phyloP scores from a whole-genome alignment of 495 filamentous ascomycete species.

The Pyronema omphalodes region DNA sequence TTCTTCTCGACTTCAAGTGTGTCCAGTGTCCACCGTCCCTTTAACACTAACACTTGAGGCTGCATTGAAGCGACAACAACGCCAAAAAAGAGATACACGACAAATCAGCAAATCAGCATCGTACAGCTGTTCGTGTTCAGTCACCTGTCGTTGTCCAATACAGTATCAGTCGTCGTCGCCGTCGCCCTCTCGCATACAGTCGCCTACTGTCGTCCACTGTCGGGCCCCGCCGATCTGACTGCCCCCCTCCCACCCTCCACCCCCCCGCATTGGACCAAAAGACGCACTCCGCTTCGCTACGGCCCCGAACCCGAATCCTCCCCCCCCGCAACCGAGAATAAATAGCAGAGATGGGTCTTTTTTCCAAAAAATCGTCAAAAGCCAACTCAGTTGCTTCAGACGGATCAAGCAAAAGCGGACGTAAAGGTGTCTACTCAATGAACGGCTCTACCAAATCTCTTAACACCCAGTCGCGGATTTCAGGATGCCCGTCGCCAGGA shows the following conservation, averaged over 20 bases:
- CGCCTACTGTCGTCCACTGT: background rate
- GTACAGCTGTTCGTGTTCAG: background rate
- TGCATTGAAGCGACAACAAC: too few relatives aligned
- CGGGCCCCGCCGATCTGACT: background rate
- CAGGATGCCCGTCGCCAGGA: conserved; percentile 32
- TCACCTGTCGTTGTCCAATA: background rate
- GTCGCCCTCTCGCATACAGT: too few relatives aligned
- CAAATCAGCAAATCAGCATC: background rate
- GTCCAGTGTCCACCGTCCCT: background rate
- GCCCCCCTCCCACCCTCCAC: too few relatives aligned
- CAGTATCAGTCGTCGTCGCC: too few relatives aligned
- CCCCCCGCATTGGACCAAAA: background rate
- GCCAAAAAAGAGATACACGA: too few relatives aligned
- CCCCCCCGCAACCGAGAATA: background rate
- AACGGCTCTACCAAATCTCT: conserved; percentile 14
- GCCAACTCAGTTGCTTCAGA: conserved; percentile 33
- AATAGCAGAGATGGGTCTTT: conserved; percentile 38
- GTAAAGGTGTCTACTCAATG: conserved; percentile 25
- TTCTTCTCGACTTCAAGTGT: background rate
- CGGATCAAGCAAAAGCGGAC: conserved; percentile 29
- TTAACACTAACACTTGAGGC: background rate
- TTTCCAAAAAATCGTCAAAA: conserved; percentile 40
- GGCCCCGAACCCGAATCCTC: background rate
- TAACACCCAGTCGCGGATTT: conserved; percentile 17
- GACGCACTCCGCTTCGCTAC: background rate